Base-by-base conservation (phyloP, 2,329 filamentous ascomycete species). In the Penicillium sp. region DNA sequence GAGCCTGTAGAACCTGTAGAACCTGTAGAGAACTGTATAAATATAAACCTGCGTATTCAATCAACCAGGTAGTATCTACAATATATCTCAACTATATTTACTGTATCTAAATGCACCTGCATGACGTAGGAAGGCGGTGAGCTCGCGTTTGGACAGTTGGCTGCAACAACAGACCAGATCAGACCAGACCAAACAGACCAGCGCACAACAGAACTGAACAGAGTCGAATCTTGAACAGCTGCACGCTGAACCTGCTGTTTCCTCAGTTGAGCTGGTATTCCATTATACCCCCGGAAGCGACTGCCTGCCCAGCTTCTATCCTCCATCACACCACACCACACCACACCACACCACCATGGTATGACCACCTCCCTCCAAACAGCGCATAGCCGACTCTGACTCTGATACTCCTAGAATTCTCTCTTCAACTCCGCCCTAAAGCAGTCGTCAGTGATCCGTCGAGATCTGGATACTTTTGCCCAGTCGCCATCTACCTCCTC, bases 351-450 rank as follows among this genome's bases (percentile, higher is more conserved):
- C 53, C 40, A 29, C 8, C 21, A 54, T 65, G 62, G 61, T 64
- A 59, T 42, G 51, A 33, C 30, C 7, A 12, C 30, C 3, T 12
- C 7, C 5, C 13, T 33, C n/a, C n/a, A n/a, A n/a, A n/a, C n/a
- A n/a, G n/a, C n/a, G n/a, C n/a, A n/a, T n/a, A n/a, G n/a, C n/a
- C n/a, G n/a, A n/a, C n/a, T n/a, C n/a, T n/a, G n/a, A n/a, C 15
- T 10, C 39, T 42, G 10, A 42, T 15, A 10, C 4, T 2, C 13
- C 47, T 51, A 91, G 90, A 93, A 92, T 66, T 87, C 89, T 37
- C 81, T 91, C 44, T 95, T 93, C 78, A 95, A 95, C 71, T 88
- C 89, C 51, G 89, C 90, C 46, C 79, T 94, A 47, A 90, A 91
- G 75, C 90, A 95, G 76, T 91, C 87, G 61, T 90, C 89, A 62